Evolutionary conservation across 345 rosid species (phyloP), one percentile per base, ranked within the genome.

Genomic region (Acer saccharum): DNA sequence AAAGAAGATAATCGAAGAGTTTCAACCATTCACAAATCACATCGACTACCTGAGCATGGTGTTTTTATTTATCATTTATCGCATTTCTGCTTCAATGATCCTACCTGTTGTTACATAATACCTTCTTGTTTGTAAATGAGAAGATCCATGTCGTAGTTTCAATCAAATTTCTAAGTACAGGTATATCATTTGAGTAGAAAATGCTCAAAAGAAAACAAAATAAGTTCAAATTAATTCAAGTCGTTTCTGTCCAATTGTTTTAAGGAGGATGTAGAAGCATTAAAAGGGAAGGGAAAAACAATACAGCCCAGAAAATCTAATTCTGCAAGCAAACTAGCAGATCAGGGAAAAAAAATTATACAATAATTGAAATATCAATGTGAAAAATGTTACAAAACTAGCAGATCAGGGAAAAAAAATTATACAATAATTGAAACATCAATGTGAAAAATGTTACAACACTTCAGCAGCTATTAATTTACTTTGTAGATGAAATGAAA

Each of bases 11-110:
- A 39, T 44, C 55, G 18, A 77, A 35, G 32, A 50, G n/a, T 82
- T 75, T 61, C 77, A 44, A 63, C 79, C 77, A 39, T 78, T 78
- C 18, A 69, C 81, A 1, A 35, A 78, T 57, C 25, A 58, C 35
- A 29, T 29, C 3, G 35, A 4, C 35, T 32, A 32, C 35, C 35
- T 32, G 35, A 32, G 35, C 39, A 35, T 4, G 39, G 39, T 35
- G 39, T 35, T 35, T 35, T 4, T 35, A 32, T 32, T 32, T 3
- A 32, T 32, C 35, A 32, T 20, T 58, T 4, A 58, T 20, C 3
- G 13, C 11, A 17, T 58, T 58, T 18, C 2, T 58, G n/a, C 25
- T 58, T n/a, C 11, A 6, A n/a, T n/a, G 63, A 58, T 1, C 46
- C 46, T 43, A 7, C 10, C 46, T 43, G 46, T 43, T 43, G 10